These are phyloP conservation scores for Plasmodium knowlesi DNA, from an alignment of 169 alveolate species.

Conservation along the genomic window DNA sequence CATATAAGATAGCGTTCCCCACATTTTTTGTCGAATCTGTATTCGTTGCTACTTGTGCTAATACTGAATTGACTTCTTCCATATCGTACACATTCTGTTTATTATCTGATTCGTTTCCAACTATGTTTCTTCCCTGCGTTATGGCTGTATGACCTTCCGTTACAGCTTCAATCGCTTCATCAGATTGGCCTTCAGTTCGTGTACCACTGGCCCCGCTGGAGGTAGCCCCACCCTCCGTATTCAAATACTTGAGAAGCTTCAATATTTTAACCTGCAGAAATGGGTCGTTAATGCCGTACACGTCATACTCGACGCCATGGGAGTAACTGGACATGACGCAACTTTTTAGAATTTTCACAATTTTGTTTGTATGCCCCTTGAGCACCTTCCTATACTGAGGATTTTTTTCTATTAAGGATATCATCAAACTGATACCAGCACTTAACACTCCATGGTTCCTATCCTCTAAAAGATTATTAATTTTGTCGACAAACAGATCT, in stretches of 20 bases:
- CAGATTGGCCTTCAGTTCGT: slow-evolving; percentile 14
- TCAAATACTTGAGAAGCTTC: slow-evolving; percentile 73
- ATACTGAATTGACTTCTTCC: slow-evolving; percentile 91
- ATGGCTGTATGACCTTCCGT: neutral
- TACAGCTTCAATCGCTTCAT: slow-evolving; percentile 15
- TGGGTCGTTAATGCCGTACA: slow-evolving; percentile 82
- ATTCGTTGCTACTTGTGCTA: slow-evolving; percentile 96
- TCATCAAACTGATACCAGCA: slow-evolving; percentile 93
- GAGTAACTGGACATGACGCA: slow-evolving; percentile 74
- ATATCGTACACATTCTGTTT: slow-evolving; percentile 82
- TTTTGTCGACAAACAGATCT: slow-evolving; percentile 90
- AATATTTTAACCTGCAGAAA: slow-evolving; percentile 83
- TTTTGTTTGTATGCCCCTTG: slow-evolving; percentile 69
- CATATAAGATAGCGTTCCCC: slow-evolving; percentile 98
- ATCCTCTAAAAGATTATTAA: slow-evolving; percentile 93
- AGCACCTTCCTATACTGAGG: slow-evolving; percentile 84
- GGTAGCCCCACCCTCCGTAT: slow-evolving; percentile 35
- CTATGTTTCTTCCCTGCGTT: neutral
- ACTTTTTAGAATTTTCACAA: slow-evolving; percentile 76
- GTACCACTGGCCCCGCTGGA: neutral
- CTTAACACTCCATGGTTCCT: slow-evolving; percentile 96
- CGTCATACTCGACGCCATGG: slow-evolving; percentile 78
- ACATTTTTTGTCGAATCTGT: slow-evolving; percentile 95
- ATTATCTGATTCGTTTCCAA: neutral
- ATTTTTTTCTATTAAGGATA: slow-evolving; percentile 92